These are phyloP conservation scores for Umbellularia californica DNA, from an alignment of 164 flowering plant genomes.

Conservation along the genomic window DNA sequence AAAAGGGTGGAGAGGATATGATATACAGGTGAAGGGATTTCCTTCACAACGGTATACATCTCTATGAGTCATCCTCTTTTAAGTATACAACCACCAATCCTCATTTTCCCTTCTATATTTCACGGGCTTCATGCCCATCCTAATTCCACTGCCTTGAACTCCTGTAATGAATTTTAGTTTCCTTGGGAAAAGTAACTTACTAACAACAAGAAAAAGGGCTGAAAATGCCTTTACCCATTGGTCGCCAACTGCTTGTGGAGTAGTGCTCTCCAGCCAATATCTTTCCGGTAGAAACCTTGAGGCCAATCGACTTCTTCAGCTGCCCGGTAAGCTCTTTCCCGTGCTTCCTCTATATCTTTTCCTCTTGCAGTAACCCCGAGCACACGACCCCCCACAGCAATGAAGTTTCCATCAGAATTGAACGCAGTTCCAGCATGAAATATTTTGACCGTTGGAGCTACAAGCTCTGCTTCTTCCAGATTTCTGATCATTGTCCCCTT, in stretches of 20 bases:
- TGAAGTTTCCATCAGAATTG: slow-evolving; percentile 59
- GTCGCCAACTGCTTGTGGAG: slow-evolving; percentile 2
- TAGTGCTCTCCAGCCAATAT: slow-evolving; percentile 97
- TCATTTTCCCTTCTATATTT: neutral
- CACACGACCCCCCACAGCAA: slow-evolving; percentile 84
- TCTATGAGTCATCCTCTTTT: neutral
- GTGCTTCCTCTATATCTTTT: slow-evolving; percentile 15
- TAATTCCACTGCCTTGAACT: neutral
- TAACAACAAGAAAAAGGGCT: neutral
- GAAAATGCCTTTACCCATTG: neutral
- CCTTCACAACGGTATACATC: too few relatives aligned
- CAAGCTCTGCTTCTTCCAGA: slow-evolving; percentile 30
- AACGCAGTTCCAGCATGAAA: slow-evolving; percentile 51
- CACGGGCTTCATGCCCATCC: neutral
- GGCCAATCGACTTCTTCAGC: slow-evolving; percentile 74
- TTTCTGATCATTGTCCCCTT: slow-evolving; percentile 68
- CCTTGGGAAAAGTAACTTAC: too few relatives aligned
- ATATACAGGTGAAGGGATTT: too few relatives aligned
- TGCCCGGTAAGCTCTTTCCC: slow-evolving; percentile 68
- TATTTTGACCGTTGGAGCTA: slow-evolving; percentile 43
- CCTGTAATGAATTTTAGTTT: neutral
- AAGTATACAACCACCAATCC: neutral
- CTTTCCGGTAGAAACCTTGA: slow-evolving; percentile 72
- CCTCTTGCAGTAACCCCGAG: slow-evolving; percentile 45
- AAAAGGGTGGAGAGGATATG: too few relatives aligned